These are phyloP conservation scores for Rhodotorula kratochvilovae DNA, from an alignment of 768 basidiomycete species.

Conservation along the genomic window DNA sequence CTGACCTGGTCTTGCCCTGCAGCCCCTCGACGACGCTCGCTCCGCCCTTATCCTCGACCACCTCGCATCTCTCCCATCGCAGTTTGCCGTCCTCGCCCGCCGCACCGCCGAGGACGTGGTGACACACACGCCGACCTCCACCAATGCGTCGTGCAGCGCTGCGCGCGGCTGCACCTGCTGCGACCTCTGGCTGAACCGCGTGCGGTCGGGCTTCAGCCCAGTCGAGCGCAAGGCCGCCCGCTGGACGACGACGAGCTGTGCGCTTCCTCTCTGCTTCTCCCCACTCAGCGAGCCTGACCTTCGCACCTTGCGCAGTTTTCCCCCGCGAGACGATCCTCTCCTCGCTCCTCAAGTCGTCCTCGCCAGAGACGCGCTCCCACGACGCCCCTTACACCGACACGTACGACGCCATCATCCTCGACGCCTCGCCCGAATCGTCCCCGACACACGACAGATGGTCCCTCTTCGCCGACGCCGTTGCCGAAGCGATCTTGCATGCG, in stretches of 20 bases:
- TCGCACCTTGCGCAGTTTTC: conserved; percentile 5
- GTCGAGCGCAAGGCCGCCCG: conserved; percentile 20
- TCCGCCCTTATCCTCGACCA: conserved; percentile 15
- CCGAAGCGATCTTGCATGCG: background rate
- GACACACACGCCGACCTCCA: background rate
- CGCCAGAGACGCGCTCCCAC: conserved; percentile 33
- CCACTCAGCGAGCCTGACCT: rapidly evolving
- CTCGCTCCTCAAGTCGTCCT: conserved; percentile 16
- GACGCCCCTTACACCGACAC: conserved; percentile 8
- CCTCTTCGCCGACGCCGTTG: conserved; percentile 23
- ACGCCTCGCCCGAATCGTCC: conserved; percentile 15
- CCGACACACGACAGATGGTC: conserved; percentile 19
- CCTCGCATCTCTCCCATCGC: background rate
- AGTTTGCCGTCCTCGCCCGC: conserved; percentile 22
- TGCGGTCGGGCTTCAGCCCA: conserved; percentile 16
- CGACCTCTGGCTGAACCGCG: conserved; percentile 23
- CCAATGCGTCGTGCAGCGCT: background rate
- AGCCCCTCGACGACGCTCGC: conserved; percentile 19
- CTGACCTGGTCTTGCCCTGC: background rate
- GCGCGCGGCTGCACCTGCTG: conserved; percentile 12
- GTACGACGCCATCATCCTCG: conserved; percentile 29
- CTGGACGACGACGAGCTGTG: conserved; percentile 33
- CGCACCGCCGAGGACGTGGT: background rate
- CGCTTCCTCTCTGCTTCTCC: background rate
- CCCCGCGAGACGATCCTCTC: conserved; percentile 23